Base-by-base conservation (phyloP, 805 yeast species). In the Schizosaccharomyces octosporus region DNA sequence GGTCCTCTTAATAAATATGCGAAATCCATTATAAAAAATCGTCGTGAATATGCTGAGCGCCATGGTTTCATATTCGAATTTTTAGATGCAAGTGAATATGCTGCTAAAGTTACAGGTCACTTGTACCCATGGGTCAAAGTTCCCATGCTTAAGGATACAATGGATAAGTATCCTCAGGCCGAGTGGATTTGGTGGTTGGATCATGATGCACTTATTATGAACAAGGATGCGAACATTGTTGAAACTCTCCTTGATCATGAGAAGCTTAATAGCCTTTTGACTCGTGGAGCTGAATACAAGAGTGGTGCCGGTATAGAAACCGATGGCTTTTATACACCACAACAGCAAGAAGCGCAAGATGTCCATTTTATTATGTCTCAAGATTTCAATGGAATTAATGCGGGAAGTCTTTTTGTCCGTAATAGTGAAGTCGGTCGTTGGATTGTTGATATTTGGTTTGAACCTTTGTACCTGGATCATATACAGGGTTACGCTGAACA, bases 401-500 rank as follows among this genome's bases (percentile, higher is more conserved):
- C 86, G 62, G 94, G 94, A 7, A 84, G 90, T 0, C 85, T 86
- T 66, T 71, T 86, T 62, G 75, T 86, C 67, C 78, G 81, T 67
- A 76, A 85, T 65, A 81, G 85, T 2, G 78, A 76, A 13, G 86
- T 94, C 94, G 72, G 86, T 2, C 82, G 80, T 62, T 71, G 84
- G 68, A 70, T 86, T 54, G 72, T 86, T 62, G 93, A 85, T 69
- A 66, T 79, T 15, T 85, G 94, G 94, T 84, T 90, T 89, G 94
- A 86, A 67, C 94, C 94, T 7, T 85, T 83, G 4, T 75, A 81
- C 72, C 84, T 85, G 71, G 93, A 85, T 70, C 89, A 83, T 68
- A 82, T 80, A 79, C 93, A 84, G 68, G 94, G 84, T 66, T 90
- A 85, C 68, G 81, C 81, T 68, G 95, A 86, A 68, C 95, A 86